Conservation (phyloP, 2,329 filamentous ascomycete species). For the Bisporella sp. region DNA sequence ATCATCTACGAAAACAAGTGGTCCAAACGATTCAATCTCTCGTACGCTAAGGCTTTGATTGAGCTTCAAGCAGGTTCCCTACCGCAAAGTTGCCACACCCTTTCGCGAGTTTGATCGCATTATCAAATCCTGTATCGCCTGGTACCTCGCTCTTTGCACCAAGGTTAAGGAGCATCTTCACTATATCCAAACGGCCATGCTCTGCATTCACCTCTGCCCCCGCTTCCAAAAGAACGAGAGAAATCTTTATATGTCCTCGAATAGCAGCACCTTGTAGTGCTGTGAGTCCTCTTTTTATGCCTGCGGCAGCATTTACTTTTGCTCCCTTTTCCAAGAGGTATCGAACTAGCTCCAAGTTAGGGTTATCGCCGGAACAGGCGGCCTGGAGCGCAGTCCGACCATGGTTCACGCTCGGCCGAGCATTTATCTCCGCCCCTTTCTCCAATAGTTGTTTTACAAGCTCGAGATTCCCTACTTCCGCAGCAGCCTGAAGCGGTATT, state of each 20-base stretch:
- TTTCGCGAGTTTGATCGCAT: conserved; percentile 5
- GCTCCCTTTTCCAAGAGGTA: conserved; percentile 2
- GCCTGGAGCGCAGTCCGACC: too few relatives aligned
- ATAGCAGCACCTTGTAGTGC: conserved; percentile 6
- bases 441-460: conserved; percentile 3
- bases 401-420: background rate
- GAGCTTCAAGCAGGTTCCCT: conserved; percentile 4
- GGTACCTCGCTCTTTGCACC: conserved; percentile 7
- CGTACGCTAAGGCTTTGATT: background rate
- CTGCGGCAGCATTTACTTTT: conserved; percentile 1
- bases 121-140: background rate
- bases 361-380: too few relatives aligned
- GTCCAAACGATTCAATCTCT: background rate
- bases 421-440: too few relatives aligned
- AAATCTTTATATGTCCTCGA: background rate
- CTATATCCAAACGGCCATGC: conserved; percentile 18
- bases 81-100: conserved; percentile 2
- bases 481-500: conserved; percentile 2
- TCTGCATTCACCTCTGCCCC: background rate
- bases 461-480: background rate
- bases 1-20: too few relatives aligned
- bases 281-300: background rate
- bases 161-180: conserved; percentile 21
- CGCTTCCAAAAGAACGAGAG: background rate
- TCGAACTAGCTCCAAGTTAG: too few relatives aligned